A percentile compares a stretch with the other conserved stretches of the same genome.
phyloP scores from a whole-genome alignment of 441 rosid genomes.

The Gossypium trilobum region DNA sequence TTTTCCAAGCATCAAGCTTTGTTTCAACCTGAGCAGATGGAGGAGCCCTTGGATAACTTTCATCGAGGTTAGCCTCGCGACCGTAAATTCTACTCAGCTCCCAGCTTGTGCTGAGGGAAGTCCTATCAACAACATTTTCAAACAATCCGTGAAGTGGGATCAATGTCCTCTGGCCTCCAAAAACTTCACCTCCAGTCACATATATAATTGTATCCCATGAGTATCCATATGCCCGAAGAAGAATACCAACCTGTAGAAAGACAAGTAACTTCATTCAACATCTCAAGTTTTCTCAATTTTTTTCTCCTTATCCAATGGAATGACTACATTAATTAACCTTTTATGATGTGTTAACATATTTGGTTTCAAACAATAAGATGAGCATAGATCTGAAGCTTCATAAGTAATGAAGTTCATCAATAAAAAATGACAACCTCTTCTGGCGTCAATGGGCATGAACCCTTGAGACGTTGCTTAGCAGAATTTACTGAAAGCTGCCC shows the following conservation, averaged over 20 bases:
- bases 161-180: conserved; percentile 86
- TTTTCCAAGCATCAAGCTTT: conserved; percentile 47
- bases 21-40: conserved; percentile 48
- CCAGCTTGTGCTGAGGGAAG: conserved; percentile 78
- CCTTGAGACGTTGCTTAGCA: conserved; percentile 27
- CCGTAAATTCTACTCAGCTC: conserved; percentile 81
- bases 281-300: not conserved
- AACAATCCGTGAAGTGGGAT: conserved; percentile 30
- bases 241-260: conserved; percentile 64
- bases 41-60: conserved; percentile 32
- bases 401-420: not conserved
- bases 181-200: conserved; percentile 87
- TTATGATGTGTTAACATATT: not conserved
- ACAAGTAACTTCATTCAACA: not conserved
- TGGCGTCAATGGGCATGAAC: conserved; percentile 83
- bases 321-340: not conserved
- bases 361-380: not conserved
- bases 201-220: conserved; percentile 77
- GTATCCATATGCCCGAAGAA: conserved; percentile 88
- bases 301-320: not conserved
- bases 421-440: conserved; percentile 53
- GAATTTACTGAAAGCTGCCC: conserved; percentile 68
- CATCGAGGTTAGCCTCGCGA: conserved; percentile 58
- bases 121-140: conserved; percentile 85
- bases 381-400: not conserved